Conservation (phyloP, 331 rosid genomes). For the Malus hybrid region DNA sequence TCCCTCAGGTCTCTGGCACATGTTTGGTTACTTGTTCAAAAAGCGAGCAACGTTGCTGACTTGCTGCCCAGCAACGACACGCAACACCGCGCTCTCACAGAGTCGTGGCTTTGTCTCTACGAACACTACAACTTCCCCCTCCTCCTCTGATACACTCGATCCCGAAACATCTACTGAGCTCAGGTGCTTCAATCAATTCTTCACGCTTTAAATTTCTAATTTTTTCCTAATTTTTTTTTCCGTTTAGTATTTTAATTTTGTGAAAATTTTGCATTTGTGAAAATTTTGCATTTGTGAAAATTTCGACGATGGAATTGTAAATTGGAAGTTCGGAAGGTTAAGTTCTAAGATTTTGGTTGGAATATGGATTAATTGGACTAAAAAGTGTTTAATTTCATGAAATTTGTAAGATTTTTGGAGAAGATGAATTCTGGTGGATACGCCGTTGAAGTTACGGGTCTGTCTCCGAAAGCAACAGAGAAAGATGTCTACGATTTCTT, state of each 20-base stretch:
- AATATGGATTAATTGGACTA: neutral
- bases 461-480: constrained; percentile 71
- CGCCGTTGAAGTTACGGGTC: constrained; percentile 61
- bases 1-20: neutral
- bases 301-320: neutral
- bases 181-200: neutral
- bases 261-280: neutral
- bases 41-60: neutral
- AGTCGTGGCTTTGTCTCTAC: neutral
- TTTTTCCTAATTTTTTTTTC: neutral
- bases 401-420: neutral
- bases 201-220: neutral
- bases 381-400: neutral
- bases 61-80: neutral
- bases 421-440: constrained; percentile 51
- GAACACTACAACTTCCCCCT: neutral
- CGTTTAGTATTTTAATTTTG: neutral
- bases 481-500: constrained; percentile 76
- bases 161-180: neutral
- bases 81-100: neutral
- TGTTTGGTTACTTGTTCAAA: neutral
- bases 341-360: neutral
- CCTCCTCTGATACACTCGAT: neutral
- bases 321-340: neutral
- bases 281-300: neutral